phyloP scores from a whole-genome alignment of 139 green algal species.

The Chlorella vulgaris region DNA sequence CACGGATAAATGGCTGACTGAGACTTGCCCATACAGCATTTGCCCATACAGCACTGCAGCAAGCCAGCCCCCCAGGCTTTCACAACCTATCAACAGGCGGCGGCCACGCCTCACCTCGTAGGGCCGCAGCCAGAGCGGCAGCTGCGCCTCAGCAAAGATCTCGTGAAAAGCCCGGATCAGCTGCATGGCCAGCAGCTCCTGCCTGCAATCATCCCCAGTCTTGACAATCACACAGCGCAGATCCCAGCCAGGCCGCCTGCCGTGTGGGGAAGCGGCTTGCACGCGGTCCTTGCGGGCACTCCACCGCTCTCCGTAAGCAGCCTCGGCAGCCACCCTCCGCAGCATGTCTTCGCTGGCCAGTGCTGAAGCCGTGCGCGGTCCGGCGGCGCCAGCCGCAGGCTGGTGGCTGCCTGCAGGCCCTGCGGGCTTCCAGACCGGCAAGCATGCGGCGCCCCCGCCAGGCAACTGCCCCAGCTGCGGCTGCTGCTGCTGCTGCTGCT shows the following conservation, averaged over 20 bases:
- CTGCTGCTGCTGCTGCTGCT: neutral
- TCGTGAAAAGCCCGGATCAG: conserved; percentile 84
- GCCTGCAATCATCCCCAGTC: conserved; percentile 95
- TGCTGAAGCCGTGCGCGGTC: no score
- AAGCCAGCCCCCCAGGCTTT: neutral
- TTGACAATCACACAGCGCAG: conserved; percentile 98
- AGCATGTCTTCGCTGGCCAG: neutral
- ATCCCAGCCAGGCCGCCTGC: conserved; percentile 81
- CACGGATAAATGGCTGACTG: no score
- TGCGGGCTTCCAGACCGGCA: neutral
- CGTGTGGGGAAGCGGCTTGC: conserved; percentile 75
- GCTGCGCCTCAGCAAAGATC: conserved; percentile 85
- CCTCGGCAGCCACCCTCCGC: conserved; percentile 37
- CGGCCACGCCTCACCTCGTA: conserved; percentile 71
- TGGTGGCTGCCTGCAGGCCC: neutral
- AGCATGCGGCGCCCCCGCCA: neutral
- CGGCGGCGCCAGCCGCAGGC: no score
- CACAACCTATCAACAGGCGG: neutral
- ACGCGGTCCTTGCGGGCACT: conserved; percentile 58
- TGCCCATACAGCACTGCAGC: neutral
- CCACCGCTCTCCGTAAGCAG: conserved; percentile 82
- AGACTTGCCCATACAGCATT: no score
- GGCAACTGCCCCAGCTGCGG: neutral
- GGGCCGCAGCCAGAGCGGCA: conserved; percentile 88
- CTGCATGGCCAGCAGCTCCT: conserved; percentile 97